Percentiles rank a stretch among this genome's conserved stretches.
Evolutionary conservation across 2,329 filamentous ascomycete genomes (phyloP).

Genomic region (Cercospora nicotianae): DNA sequence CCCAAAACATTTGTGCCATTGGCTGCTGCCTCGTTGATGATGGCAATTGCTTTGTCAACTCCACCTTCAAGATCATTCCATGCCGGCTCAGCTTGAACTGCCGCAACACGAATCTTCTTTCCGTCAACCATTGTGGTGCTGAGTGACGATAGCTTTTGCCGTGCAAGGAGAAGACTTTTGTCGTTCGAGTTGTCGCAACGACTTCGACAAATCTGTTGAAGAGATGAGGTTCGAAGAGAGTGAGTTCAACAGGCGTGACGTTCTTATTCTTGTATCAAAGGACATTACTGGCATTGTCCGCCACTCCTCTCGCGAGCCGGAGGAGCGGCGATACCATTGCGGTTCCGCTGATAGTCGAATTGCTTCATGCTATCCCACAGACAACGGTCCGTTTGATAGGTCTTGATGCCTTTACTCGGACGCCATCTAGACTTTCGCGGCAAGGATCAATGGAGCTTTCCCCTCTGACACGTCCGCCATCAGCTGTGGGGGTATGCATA

Average conservation of each 20-base stretch:
- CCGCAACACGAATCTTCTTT: conserved; percentile 12
- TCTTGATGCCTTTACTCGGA: background rate
- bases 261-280: background rate
- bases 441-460: background rate
- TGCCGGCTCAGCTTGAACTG: conserved; percentile 24
- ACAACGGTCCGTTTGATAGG: background rate
- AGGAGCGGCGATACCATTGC: background rate
- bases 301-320: background rate
- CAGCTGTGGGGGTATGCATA: background rate
- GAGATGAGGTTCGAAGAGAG: background rate
- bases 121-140: background rate
- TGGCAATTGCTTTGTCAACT: conserved; percentile 49
- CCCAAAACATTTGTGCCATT: conserved; percentile 55
- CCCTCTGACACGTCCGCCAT: background rate
- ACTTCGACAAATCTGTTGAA: background rate
- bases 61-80: conserved; percentile 37
- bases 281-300: background rate
- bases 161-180: no score
- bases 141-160: no score
- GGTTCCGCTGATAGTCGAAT: background rate
- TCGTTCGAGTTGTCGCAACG: background rate
- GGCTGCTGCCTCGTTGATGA: conserved; percentile 54
- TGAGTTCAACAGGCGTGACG: background rate
- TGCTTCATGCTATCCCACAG: background rate
- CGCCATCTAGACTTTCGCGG: background rate